Percentiles rank a stretch among this genome's conserved stretches.
phyloP scores from a whole-genome alignment of 768 basidiomycete species.

The Hysterangium stoloniferum region DNA sequence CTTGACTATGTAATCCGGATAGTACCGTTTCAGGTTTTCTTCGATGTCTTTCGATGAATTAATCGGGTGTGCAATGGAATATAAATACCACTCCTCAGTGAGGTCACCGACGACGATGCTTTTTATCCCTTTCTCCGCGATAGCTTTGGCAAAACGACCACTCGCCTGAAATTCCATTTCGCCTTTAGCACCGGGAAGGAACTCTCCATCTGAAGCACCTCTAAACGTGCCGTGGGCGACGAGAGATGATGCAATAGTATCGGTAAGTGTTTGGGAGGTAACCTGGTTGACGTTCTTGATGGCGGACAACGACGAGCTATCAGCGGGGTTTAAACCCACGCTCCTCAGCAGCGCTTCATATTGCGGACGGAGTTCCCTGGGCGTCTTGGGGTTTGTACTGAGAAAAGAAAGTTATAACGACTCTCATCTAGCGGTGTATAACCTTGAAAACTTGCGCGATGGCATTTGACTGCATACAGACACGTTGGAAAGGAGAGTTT shows the following conservation, averaged over 20 bases:
- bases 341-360: constrained; percentile 54
- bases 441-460: constrained; percentile 41
- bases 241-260: constrained; percentile 50
- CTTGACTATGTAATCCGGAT: constrained; percentile 39
- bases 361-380: constrained; percentile 48
- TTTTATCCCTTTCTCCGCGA: constrained; percentile 49
- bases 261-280: constrained; percentile 42
- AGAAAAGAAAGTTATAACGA: neutral
- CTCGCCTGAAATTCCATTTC: constrained; percentile 63
- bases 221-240: constrained; percentile 61
- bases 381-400: constrained; percentile 53
- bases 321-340: constrained; percentile 46
- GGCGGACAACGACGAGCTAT: constrained; percentile 39
- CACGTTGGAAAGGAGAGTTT: constrained; percentile 58
- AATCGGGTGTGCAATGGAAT: constrained; percentile 62
- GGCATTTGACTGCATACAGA: constrained; percentile 66
- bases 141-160: constrained; percentile 46
- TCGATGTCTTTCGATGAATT: constrained; percentile 40
- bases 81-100: constrained; percentile 71
- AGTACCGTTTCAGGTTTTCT: constrained; percentile 55
- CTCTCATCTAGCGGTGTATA: neutral
- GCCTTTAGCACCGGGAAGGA: constrained; percentile 46
- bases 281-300: constrained; percentile 43
- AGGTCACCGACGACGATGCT: constrained; percentile 63
- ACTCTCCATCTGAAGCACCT: constrained; percentile 51